These are phyloP conservation scores for Cryptococcus sp. DNA, from an alignment of 1,284 basidiomycete genomes.

Conservation along the genomic window DNA sequence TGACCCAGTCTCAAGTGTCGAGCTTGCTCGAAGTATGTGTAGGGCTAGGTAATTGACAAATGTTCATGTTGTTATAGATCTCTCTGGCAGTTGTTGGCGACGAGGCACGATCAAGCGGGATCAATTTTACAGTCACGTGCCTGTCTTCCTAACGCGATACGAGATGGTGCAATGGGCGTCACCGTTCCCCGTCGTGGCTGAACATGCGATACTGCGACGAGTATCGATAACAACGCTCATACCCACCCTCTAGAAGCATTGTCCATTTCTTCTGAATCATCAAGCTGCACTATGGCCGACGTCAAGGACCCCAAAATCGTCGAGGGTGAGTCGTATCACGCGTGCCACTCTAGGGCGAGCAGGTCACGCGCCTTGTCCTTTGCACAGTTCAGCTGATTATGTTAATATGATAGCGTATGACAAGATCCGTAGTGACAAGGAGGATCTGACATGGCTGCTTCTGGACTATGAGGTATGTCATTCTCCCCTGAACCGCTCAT, in stretches of 20 bases:
- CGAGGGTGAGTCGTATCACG: conserved; percentile 68
- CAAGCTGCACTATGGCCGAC: conserved; percentile 67
- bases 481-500: neutral
- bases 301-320: conserved; percentile 72
- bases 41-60: no score
- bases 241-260: neutral
- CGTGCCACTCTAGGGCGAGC: neutral
- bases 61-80: no score
- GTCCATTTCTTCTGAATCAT: neutral
- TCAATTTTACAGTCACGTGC: neutral
- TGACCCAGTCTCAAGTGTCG: neutral
- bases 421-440: conserved; percentile 78
- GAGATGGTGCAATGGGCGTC: no score
- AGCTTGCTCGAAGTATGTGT: no score
- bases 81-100: neutral
- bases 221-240: neutral
- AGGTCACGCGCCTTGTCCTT: conserved; percentile 6
- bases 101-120: neutral
- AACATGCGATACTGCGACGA: neutral
- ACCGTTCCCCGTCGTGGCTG: no score
- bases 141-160: neutral
- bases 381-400: neutral
- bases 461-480: conserved; percentile 75
- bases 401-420: conserved; percentile 65
- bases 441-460: conserved; percentile 80